Evolutionary conservation across 2,329 filamentous ascomycete species (phyloP), one percentile per base, ranked within the genome.

Genomic region (Fusarium globosum): DNA sequence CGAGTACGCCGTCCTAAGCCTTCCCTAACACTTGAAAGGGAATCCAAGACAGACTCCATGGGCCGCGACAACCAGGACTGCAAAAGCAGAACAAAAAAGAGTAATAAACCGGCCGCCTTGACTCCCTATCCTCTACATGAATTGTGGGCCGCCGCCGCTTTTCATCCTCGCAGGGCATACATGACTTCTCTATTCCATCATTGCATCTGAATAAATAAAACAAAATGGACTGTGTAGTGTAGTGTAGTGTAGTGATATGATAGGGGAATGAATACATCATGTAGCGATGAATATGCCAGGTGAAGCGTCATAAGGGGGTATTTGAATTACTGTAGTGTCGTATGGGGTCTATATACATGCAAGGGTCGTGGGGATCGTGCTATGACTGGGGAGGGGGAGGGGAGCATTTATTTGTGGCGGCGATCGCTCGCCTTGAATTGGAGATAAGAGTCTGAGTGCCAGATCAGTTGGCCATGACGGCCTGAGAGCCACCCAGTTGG

Each of bases 401-500:
- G 65, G 68, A 48, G 65, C 55, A 69, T 75, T 59, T 72, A 36
- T 67, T 60, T 58, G 23, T 48, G 65, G 61, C 65, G 52, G 60
- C 46, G 51, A 49, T 46, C 20, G 52, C 45, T 59, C 51, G 66
- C 48, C 66, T 39, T 48, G 46, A 33, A 26, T 41, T 45, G 33
- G 41, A n/a, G 59, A 42, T 39, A 23, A 16, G 51, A 43, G 36
- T 61, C 52, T 58, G 15, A 41, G 46, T 33, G 33, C 46, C 39
- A 33, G 20, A 65, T 81, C 77, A 88, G 72, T 84, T 84, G 61
- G 85, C 82, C 87, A 90, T 89, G 77, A 88, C 85, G 61, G 77
- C 70, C 81, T 85, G 77, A 80, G 81, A 56, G 73, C 89, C 89
- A 66, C 88, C 88, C 59, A 91, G 84, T 84, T 99, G 96, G 78